Evolutionary conservation across 2,329 filamentous ascomycete genomes (phyloP).

Genomic region (Diaporthe aspalathi): DNA sequence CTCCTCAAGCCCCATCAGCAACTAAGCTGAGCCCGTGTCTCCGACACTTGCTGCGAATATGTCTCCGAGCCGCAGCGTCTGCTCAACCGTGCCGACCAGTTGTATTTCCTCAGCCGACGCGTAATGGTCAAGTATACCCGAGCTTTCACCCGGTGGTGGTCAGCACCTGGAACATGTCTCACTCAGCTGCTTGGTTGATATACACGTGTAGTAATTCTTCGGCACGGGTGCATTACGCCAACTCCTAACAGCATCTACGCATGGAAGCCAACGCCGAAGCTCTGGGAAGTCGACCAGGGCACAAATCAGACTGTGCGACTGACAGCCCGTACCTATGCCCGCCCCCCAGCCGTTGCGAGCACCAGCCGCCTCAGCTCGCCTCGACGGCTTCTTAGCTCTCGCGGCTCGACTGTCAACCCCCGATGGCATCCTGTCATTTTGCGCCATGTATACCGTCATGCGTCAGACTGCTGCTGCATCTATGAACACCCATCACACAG

Average conservation of each 20-base stretch:
- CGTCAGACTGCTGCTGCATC: slow-evolving; percentile 1
- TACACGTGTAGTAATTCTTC: neutral
- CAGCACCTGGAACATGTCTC: slow-evolving; percentile 24
- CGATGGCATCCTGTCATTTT: neutral
- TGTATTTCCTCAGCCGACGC: neutral
- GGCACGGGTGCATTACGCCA: slow-evolving; percentile 3
- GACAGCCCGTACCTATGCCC: neutral
- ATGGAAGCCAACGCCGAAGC: neutral
- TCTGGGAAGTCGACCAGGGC: neutral
- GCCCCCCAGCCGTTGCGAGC: neutral
- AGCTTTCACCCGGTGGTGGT: slow-evolving; percentile 24
- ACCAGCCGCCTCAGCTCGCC: slow-evolving; percentile 23
- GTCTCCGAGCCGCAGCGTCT: neutral
- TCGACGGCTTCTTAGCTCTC: neutral
- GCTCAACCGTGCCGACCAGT: neutral
- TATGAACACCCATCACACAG: neutral
- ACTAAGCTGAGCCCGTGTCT: neutral
- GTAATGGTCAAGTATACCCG: slow-evolving; percentile 23
- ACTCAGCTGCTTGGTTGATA: neutral
- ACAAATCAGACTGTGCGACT: neutral
- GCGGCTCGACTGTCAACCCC: neutral
- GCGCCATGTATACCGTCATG: neutral
- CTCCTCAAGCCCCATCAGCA: neutral
- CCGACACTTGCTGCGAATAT: neutral
- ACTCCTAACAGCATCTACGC: neutral